Conservation (phyloP, 2,329 filamentous ascomycete genomes). For the Fusarium torreyae region DNA sequence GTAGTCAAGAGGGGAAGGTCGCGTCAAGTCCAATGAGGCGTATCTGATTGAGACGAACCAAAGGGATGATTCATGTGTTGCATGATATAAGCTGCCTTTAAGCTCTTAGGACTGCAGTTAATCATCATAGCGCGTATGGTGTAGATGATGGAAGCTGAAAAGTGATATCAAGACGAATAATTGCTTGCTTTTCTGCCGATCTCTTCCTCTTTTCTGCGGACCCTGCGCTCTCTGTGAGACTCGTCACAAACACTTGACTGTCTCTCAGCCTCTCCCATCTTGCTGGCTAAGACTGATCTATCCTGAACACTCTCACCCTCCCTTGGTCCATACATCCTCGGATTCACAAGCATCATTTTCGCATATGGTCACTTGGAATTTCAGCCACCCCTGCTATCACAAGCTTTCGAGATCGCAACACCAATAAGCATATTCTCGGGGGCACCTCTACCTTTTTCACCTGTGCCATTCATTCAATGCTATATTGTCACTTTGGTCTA, state of each 20-base stretch:
- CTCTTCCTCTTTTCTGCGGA: constrained; percentile 11
- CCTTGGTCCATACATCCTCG: constrained; percentile 31
- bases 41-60: constrained; percentile 28
- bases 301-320: constrained; percentile 13
- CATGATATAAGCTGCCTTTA: constrained; percentile 21
- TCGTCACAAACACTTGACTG: constrained; percentile 32
- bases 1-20: constrained; percentile 32
- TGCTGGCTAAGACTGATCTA: constrained; percentile 12
- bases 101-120: neutral
- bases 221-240: constrained; percentile 21
- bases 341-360: constrained; percentile 27
- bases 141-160: constrained; percentile 18
- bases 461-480: constrained; percentile 11
- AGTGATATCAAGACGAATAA: constrained; percentile 16
- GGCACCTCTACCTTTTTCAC: constrained; percentile 9
- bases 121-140: constrained; percentile 20
- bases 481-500: constrained; percentile 9
- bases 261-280: constrained; percentile 5
- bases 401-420: constrained; percentile 10
- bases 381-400: constrained; percentile 22
- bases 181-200: constrained; percentile 16
- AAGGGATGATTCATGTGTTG: constrained; percentile 27
- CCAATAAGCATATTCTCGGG: constrained; percentile 24
- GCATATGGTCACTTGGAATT: constrained; percentile 19
- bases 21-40: constrained; percentile 21